A percentile compares a stretch with the other conserved stretches of the same genome.
phyloP scores from a whole-genome alignment of 1,284 basidiomycete genomes.

The Ustilago hordei region DNA sequence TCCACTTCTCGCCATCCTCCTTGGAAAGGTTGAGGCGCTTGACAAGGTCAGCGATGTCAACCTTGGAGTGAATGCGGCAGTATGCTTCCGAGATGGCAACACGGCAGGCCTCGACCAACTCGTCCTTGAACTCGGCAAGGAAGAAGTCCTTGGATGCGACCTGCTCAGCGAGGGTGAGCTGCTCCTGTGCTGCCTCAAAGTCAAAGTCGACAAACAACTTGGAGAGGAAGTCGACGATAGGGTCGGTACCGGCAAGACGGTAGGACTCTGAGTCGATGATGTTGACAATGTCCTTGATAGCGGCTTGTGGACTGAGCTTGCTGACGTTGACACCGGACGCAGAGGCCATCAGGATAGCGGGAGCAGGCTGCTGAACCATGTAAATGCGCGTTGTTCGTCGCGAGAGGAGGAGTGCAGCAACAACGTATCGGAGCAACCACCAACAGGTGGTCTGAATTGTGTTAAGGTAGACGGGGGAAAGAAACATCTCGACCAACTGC shows the following conservation, averaged over 20 bases:
- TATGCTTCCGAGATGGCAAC: constrained; percentile 96
- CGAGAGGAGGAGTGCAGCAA: constrained; percentile 90
- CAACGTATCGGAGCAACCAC: constrained; percentile 94
- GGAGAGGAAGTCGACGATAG: constrained; percentile 90
- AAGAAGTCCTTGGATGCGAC: constrained; percentile 95
- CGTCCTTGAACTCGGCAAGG: constrained; percentile 86
- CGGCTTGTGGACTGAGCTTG: constrained; percentile 65
- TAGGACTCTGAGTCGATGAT: constrained; percentile 66
- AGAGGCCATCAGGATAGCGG: constrained; percentile 46
- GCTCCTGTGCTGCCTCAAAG: constrained; percentile 87
- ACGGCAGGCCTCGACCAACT: constrained; percentile 94
- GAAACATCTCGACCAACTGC: constrained; percentile 95
- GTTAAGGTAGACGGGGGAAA: constrained; percentile 94
- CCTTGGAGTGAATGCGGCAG: constrained; percentile 95
- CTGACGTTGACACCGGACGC: constrained; percentile 42
- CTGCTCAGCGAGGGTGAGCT: constrained; percentile 82
- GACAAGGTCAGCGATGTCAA: constrained; percentile 95
- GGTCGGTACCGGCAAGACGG: constrained; percentile 84
- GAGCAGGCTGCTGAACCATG: constrained; percentile 56
- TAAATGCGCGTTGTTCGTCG: constrained; percentile 74
- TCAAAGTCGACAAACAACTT: constrained; percentile 94
- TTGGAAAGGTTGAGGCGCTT: constrained; percentile 88
- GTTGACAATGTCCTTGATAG: constrained; percentile 66
- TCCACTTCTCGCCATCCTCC: constrained; percentile 98
- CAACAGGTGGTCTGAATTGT: constrained; percentile 96